Base-by-base conservation (phyloP, 345 rosid genomes). In the Excoecaria agallocha region DNA sequence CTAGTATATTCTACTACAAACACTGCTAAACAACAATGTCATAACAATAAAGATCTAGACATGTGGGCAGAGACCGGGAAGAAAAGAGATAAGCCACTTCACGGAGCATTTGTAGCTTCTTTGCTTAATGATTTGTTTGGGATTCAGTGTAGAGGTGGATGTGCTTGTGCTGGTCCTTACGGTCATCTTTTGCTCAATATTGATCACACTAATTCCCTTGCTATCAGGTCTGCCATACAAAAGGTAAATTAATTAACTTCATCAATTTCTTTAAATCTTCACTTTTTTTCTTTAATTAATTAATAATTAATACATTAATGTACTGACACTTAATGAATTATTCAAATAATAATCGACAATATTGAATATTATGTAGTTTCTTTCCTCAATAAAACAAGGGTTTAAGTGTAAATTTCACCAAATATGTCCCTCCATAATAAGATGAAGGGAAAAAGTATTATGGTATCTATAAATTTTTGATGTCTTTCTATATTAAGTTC, bases 111-210 rank as follows among this genome's bases (percentile, higher is more conserved):
- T 24, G 84, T 86, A 7, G 89, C 89, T 3, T 73, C 69, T 11
- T 80, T 89, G 55, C 84, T 89, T 64, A 89, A 87, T 64, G 90
- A 89, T 76, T 78, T 89, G 60, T 89, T 89, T 35, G 91, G 91
- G 25, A 86, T 89, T 60, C 94, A 89, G 38, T 86, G 91, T 6
- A 76, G 93, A 58, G 91, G 85, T 0, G 91, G 91, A 0, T 86
- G 91, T 39, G 93, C 87, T 30, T 89, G 91, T 72, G 91, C 94
- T 20, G 86, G 83, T 52, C 94, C 94, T 24, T 89, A 89, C n/a
- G 94, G 90, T 16, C 94, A 89, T 22, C 3, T 24, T 30, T 61
- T 89, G 69, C 90, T 89, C 49, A 66, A 46, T 20, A 59, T 89
- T 4, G 39, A 70, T 38, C 69, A 82, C 56, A 19, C 46, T 51